A percentile compares a stretch with the other conserved stretches of the same genome.
Evolutionary conservation across 495 filamentous ascomycete species (phyloP).

Genomic region (Hypoxylon rickii): DNA sequence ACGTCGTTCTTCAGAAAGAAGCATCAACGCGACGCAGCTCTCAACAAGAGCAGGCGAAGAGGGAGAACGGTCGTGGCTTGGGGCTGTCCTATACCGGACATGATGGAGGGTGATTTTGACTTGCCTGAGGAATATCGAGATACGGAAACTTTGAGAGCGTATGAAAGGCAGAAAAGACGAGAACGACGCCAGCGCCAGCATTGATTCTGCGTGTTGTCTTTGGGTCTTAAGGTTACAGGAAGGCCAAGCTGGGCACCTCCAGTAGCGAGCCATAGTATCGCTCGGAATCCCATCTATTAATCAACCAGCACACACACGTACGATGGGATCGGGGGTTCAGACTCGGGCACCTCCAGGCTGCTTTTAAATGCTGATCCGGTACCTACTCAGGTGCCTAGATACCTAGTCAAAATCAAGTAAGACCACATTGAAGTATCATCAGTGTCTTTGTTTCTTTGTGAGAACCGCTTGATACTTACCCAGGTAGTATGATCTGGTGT

Average conservation of each 20-base stretch:
- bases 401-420: too few relatives aligned
- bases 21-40: slow-evolving; percentile 74
- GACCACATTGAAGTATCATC: too few relatives aligned
- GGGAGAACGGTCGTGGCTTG: slow-evolving; percentile 67
- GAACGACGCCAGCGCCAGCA: slow-evolving; percentile 39
- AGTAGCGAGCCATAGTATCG: too few relatives aligned
- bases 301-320: too few relatives aligned
- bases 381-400: too few relatives aligned
- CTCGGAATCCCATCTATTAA: too few relatives aligned
- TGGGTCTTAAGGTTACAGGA: neutral
- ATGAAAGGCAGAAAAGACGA: slow-evolving; percentile 62
- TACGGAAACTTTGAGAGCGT: slow-evolving; percentile 66
- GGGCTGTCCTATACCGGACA: slow-evolving; percentile 79
- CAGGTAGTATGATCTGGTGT: too few relatives aligned
- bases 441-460: too few relatives aligned
- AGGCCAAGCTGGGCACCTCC: too few relatives aligned
- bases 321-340: too few relatives aligned
- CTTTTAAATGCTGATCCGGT: neutral
- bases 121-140: slow-evolving; percentile 73
- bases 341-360: too few relatives aligned
- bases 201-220: slow-evolving; percentile 17
- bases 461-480: too few relatives aligned
- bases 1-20: slow-evolving; percentile 82
- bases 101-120: slow-evolving; percentile 69
- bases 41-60: slow-evolving; percentile 62